Percentiles rank a stretch among this genome's conserved stretches.
These are phyloP conservation scores for Fusarium euwallaceae DNA, from an alignment of 2,329 filamentous ascomycete genomes.

Conservation along the genomic window DNA sequence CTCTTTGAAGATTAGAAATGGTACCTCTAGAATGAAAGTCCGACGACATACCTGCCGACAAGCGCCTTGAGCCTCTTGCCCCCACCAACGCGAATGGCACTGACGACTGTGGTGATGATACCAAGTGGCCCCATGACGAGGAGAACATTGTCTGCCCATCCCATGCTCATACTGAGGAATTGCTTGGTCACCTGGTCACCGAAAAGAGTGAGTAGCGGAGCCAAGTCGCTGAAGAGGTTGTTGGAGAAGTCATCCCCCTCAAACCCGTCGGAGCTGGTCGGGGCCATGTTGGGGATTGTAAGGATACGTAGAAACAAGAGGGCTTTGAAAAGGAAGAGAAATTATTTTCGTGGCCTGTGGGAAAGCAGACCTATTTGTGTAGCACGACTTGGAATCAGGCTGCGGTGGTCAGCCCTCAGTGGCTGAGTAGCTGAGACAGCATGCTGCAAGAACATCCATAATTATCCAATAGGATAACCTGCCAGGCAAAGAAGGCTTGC, in stretches of 20 bases:
- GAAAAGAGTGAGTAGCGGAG: conserved; percentile 47
- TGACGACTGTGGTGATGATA: conserved; percentile 58
- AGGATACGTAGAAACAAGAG: too few species aligned
- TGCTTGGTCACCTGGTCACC: conserved; percentile 63
- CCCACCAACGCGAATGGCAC: conserved; percentile 60
- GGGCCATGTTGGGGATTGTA: background rate
- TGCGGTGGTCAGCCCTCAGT: too few species aligned
- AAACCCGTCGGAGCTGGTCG: background rate
- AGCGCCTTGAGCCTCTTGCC: conserved; percentile 57
- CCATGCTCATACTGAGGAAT: conserved; percentile 56
- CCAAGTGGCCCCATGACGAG: conserved; percentile 61
- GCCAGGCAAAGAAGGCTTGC: too few species aligned
- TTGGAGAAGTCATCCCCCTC: background rate
- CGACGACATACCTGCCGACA: conserved; percentile 51
- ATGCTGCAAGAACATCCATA: too few species aligned
- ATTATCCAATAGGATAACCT: too few species aligned
- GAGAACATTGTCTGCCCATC: conserved; percentile 58
- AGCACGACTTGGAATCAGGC: too few species aligned
- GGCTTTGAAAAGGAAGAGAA: too few species aligned
- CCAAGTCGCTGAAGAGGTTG: background rate
- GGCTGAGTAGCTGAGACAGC: too few species aligned
- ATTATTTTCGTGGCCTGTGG: too few species aligned
- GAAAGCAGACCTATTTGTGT: too few species aligned
- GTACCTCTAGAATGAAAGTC: too few species aligned
- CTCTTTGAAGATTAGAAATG: background rate